phyloP scores from a whole-genome alignment of 164 flowering plant species.

The grape (Vitis vinifera) region DNA sequence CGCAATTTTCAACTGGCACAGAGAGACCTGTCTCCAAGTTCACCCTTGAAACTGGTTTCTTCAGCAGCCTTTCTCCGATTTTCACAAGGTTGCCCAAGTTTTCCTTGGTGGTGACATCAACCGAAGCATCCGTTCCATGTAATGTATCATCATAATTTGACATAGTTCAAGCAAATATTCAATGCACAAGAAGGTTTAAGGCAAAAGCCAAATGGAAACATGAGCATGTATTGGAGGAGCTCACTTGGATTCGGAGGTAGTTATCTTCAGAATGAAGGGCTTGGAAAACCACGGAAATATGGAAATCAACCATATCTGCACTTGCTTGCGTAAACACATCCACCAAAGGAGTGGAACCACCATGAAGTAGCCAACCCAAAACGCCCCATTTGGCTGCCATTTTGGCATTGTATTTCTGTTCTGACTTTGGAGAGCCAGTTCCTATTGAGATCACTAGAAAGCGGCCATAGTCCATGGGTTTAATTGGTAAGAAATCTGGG shows the following conservation, averaged over 20 bases:
- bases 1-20: slow-evolving; percentile 11
- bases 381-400: slow-evolving; percentile 29
- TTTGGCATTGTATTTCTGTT: slow-evolving; percentile 23
- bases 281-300: slow-evolving; percentile 20
- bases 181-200: no score
- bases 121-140: slow-evolving; percentile 14
- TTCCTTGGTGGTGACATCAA: slow-evolving; percentile 29
- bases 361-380: slow-evolving; percentile 22
- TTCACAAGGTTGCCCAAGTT: slow-evolving; percentile 29
- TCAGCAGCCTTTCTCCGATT: slow-evolving; percentile 32
- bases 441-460: slow-evolving; percentile 34
- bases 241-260: slow-evolving; percentile 35
- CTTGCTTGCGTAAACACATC: no score
- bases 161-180: no score
- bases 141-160: slow-evolving; percentile 20
- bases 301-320: neutral
- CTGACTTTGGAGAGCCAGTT: slow-evolving; percentile 23
- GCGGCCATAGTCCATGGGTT: slow-evolving; percentile 12
- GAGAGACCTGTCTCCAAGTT: slow-evolving; percentile 17
- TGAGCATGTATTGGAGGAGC: no score
- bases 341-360: no score
- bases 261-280: slow-evolving; percentile 17
- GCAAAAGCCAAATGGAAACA: no score
- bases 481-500: neutral
- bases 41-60: slow-evolving; percentile 30